Conservation (phyloP, 2,329 filamentous ascomycete genomes). For the Fusarium buxicola region DNA sequence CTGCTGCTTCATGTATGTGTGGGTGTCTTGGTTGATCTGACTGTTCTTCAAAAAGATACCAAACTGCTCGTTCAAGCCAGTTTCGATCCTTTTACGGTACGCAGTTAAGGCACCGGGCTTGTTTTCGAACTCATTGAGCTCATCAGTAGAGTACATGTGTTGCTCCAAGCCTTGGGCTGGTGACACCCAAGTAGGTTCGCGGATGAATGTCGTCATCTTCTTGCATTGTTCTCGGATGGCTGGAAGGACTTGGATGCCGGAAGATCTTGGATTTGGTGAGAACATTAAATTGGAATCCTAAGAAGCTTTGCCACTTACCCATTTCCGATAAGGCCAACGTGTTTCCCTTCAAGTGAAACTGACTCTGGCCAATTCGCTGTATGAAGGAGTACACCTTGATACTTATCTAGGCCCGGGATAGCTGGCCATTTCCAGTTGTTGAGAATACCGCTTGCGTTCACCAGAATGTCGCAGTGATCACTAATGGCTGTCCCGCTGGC, state of each 20-base stretch:
- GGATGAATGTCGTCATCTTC: constrained; percentile 62
- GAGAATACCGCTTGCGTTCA: constrained; percentile 61
- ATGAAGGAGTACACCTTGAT: constrained; percentile 63
- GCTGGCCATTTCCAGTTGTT: constrained; percentile 65
- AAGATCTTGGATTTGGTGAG: constrained; percentile 39
- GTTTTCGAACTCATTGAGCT: constrained; percentile 54
- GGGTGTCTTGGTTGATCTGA: constrained; percentile 54
- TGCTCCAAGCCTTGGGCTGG: constrained; percentile 57
- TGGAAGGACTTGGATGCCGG: constrained; percentile 61
- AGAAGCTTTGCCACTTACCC: constrained; percentile 37
- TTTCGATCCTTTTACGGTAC: constrained; percentile 59
- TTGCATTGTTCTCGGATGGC: constrained; percentile 55
- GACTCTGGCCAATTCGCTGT: constrained; percentile 64
- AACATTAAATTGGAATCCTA: background rate
- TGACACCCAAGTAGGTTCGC: constrained; percentile 63
- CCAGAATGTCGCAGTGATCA: constrained; percentile 56
- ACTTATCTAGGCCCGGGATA: constrained; percentile 58
- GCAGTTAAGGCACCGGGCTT: constrained; percentile 53
- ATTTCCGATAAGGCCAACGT: constrained; percentile 58
- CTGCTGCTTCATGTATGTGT: constrained; percentile 53
- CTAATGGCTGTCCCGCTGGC: constrained; percentile 3
- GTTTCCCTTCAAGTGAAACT: constrained; percentile 51
- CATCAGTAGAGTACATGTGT: constrained; percentile 55
- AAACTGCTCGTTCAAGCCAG: constrained; percentile 59
- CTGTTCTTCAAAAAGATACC: constrained; percentile 58